Evolutionary conservation across 805 yeast genomes (phyloP).

Genomic region (Lipomyces lipofer): DNA sequence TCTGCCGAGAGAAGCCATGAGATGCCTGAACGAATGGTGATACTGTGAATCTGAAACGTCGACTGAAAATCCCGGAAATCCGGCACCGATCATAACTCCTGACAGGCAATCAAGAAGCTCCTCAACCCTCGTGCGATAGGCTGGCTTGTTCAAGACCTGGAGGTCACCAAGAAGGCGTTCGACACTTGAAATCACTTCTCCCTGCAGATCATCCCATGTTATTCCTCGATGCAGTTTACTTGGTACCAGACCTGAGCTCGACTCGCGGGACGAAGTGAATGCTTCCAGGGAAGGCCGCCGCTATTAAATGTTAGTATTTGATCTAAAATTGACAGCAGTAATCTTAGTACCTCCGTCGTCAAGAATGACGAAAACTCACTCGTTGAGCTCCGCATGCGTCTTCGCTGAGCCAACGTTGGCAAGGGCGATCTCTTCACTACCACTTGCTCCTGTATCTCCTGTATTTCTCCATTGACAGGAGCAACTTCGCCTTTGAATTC

Average conservation of each 20-base stretch:
- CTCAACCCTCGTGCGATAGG: slow-evolving; percentile 6
- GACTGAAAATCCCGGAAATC: slow-evolving; percentile 20
- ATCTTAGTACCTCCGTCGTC: neutral
- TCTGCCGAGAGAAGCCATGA: slow-evolving; percentile 18
- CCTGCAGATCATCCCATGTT: slow-evolving; percentile 17
- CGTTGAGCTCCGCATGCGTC: neutral
- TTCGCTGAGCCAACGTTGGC: neutral
- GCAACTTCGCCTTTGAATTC: too few relatives aligned
- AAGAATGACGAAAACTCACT: neutral
- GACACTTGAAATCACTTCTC: neutral
- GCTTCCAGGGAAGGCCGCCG: too few relatives aligned
- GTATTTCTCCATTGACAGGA: neutral
- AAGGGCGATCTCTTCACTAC: neutral
- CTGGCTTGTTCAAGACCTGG: neutral
- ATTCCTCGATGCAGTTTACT: neutral
- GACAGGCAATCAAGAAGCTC: slow-evolving; percentile 17
- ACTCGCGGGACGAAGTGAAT: neutral
- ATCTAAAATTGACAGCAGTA: too few relatives aligned
- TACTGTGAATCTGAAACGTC: slow-evolving; percentile 2
- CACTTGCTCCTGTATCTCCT: too few relatives aligned
- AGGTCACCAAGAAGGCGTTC: slow-evolving; percentile 8
- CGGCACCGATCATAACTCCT: slow-evolving; percentile 16
- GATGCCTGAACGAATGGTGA: slow-evolving; percentile 5
- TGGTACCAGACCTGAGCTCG: neutral
- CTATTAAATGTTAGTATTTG: too few relatives aligned